Percentiles rank a stretch among this genome's conserved stretches.
These are phyloP conservation scores for Geranomyces variabilis DNA, from an alignment of 192 early-diverging fungal genomes.

Conservation along the genomic window DNA sequence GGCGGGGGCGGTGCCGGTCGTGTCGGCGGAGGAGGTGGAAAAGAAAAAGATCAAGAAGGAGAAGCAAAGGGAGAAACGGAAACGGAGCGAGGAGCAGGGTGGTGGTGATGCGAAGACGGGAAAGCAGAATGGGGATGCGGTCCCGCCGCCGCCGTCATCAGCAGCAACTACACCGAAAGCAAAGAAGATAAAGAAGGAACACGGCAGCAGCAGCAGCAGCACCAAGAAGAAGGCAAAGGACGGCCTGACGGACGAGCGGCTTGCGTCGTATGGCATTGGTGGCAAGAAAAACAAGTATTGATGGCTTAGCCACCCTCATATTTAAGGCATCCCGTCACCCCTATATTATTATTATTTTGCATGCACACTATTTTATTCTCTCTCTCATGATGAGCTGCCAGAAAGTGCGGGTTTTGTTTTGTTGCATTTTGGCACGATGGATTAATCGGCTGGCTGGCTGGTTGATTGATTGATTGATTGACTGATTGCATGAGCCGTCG, in stretches of 20 bases:
- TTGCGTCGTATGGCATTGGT: conserved; percentile 42
- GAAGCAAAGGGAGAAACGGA: conserved; percentile 25
- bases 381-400: too few species aligned
- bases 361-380: too few species aligned
- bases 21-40: conserved; percentile 14
- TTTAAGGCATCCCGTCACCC: too few species aligned
- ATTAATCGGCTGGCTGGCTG: too few species aligned
- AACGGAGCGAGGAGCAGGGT: conserved; percentile 25
- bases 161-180: conserved; percentile 21
- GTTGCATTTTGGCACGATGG: too few species aligned
- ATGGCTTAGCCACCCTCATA: too few species aligned
- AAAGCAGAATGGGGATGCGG: background rate
- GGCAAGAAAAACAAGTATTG: conserved; percentile 5
- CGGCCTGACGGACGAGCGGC: conserved; percentile 30
- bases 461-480: too few species aligned
- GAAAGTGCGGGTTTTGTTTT: too few species aligned
- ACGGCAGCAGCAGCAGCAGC: background rate
- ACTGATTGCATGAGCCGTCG: too few species aligned
- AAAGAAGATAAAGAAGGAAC: background rate
- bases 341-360: too few species aligned
- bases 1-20: background rate
- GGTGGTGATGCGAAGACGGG: background rate
- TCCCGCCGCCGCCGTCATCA: conserved; percentile 4
- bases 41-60: conserved; percentile 26
- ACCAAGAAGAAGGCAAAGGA: conserved; percentile 32